Evolutionary conservation across 805 yeast species (phyloP).

Genomic region (Wickerhamomyces ciferrii): DNA sequence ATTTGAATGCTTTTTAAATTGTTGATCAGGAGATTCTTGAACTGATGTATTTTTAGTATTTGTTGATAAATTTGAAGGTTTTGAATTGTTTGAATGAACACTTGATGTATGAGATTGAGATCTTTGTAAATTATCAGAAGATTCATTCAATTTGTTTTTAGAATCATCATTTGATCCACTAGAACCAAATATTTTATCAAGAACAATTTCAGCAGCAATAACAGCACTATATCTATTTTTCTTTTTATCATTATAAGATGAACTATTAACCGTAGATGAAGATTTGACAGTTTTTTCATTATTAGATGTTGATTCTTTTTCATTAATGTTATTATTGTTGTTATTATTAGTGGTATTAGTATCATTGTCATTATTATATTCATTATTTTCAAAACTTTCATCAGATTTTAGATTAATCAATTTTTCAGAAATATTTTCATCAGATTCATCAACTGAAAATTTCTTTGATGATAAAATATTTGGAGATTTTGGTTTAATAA

Average conservation of each 20-base stretch:
- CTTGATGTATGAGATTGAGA: not conserved
- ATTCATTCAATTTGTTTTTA: not conserved
- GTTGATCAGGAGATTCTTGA: not conserved
- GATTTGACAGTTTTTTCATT: not conserved
- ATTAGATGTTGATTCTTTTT: not conserved
- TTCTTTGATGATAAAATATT: constrained; percentile 6
- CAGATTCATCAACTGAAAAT: constrained; percentile 8
- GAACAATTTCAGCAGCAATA: constrained; percentile 21
- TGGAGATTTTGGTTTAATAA: constrained; percentile 27
- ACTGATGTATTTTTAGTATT: not conserved
- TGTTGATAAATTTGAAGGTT: not conserved
- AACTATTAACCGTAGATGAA: not conserved
- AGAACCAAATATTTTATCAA: constrained; percentile 23
- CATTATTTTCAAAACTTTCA: constrained; percentile 11
- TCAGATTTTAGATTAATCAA: constrained; percentile 3
- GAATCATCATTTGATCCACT: not conserved
- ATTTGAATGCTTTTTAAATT: not conserved
- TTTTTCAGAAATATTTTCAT: constrained; percentile 9
- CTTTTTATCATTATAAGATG: constrained; percentile 4
- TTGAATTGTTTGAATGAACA: not conserved
- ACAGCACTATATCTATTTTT: constrained; percentile 23
- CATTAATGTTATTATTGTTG: not conserved
- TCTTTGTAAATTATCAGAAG: not conserved
- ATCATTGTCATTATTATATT: constrained; percentile 12
- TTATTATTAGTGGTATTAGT: not conserved